These are phyloP conservation scores for Globisporangium ultimum DNA, from an alignment of 352 stramenopile species.

Conservation along the genomic window DNA sequence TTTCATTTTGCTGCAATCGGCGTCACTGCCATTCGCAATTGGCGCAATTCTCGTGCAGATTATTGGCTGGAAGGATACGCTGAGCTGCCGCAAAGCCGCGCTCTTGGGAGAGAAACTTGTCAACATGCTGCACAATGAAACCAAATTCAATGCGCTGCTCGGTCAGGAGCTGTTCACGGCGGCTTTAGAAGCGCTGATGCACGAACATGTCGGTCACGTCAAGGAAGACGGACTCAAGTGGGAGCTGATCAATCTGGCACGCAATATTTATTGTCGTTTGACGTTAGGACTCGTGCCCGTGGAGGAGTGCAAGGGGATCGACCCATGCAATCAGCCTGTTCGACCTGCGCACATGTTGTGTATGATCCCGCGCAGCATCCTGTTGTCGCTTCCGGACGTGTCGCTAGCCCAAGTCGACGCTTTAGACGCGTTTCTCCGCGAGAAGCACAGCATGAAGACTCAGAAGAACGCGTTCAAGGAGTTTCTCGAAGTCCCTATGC, in stretches of 20 bases:
- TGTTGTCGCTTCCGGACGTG: conserved; percentile 60
- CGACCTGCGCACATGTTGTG: conserved; percentile 42
- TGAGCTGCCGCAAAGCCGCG: conserved; percentile 62
- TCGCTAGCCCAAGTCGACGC: conserved; percentile 33
- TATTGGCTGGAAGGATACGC: conserved; percentile 72
- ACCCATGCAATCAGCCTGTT: conserved; percentile 72
- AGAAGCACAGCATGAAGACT: conserved; percentile 77
- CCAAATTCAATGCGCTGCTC: conserved; percentile 38
- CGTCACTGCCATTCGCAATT: conserved; percentile 43
- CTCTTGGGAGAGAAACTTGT: conserved; percentile 65
- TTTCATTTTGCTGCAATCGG: conserved; percentile 51
- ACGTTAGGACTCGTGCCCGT: conserved; percentile 60
- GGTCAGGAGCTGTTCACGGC: conserved; percentile 63
- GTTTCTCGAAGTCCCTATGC: conserved; percentile 62
- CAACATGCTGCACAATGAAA: conserved; percentile 39
- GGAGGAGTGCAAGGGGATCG: conserved; percentile 79
- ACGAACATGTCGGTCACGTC: conserved; percentile 55
- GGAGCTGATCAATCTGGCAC: conserved; percentile 81
- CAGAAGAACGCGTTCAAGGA: conserved; percentile 85
- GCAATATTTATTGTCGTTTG: conserved; percentile 78
- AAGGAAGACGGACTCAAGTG: conserved; percentile 82
- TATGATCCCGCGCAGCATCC: conserved; percentile 40
- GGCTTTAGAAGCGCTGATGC: conserved; percentile 47
- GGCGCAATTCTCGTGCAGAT: conserved; percentile 50
- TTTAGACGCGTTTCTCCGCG: conserved; percentile 49